These are phyloP conservation scores for Tylopilus rubrobrunneus DNA, from an alignment of 768 basidiomycete species.

Conservation along the genomic window DNA sequence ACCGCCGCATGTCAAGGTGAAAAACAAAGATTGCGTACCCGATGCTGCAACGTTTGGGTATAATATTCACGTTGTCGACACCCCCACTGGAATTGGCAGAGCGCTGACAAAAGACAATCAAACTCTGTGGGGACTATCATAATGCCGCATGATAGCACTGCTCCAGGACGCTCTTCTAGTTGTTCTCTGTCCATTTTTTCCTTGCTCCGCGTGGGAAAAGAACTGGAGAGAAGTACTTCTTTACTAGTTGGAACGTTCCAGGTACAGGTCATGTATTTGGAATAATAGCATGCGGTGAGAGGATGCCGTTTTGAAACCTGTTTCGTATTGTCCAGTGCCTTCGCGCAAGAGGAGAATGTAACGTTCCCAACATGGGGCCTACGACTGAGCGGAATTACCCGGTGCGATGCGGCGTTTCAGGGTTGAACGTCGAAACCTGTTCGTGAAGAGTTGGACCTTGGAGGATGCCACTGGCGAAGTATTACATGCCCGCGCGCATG, in stretches of 20 bases:
- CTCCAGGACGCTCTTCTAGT: neutral
- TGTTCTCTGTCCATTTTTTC: neutral
- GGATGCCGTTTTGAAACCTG: neutral
- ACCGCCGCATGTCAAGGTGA: neutral
- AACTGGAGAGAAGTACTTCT: neutral
- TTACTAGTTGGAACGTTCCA: neutral
- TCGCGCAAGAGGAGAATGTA: too few relatives aligned
- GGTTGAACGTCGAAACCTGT: too few relatives aligned
- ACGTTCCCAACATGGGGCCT: too few relatives aligned
- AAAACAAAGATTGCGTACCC: neutral
- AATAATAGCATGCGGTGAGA: neutral
- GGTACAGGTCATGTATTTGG: neutral
- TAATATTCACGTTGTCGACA: too few relatives aligned
- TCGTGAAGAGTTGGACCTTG: too few relatives aligned
- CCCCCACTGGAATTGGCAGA: neutral
- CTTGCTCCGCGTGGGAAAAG: constrained; percentile 1
- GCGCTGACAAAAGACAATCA: neutral
- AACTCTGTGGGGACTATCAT: neutral
- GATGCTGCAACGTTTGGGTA: neutral
- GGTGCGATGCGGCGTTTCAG: neutral
- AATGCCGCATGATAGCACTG: neutral
- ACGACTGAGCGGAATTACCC: too few relatives aligned
- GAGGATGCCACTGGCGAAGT: too few relatives aligned
- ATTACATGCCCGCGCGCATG: too few relatives aligned
- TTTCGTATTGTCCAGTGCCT: too few relatives aligned